Conservation (phyloP, 352 stramenopile species). For the Pythium brassicae region DNA sequence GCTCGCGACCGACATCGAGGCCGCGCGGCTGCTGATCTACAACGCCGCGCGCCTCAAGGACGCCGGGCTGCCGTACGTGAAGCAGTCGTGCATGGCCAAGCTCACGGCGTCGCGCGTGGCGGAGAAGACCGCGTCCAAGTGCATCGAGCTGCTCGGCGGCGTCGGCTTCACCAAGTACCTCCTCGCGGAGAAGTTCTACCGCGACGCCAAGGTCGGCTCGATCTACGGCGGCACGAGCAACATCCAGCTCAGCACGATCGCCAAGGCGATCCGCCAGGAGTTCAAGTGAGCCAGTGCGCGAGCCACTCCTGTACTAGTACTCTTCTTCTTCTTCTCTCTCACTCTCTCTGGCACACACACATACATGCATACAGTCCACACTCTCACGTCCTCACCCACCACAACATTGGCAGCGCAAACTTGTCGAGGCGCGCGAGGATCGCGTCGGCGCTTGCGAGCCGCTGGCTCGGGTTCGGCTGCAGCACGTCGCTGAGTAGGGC, state of each 20-base stretch:
- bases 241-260: slow-evolving; percentile 95
- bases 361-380: no score
- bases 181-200: slow-evolving; percentile 95
- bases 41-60: slow-evolving; percentile 95
- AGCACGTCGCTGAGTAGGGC: slow-evolving; percentile 27
- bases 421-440: not conserved
- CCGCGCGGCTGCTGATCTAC: slow-evolving; percentile 90
- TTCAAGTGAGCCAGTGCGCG: slow-evolving; percentile 26
- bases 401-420: no score
- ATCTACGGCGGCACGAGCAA: slow-evolving; percentile 98
- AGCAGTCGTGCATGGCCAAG: slow-evolving; percentile 97
- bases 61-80: slow-evolving; percentile 92
- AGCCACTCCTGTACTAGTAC: no score
- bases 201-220: slow-evolving; percentile 95
- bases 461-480: slow-evolving; percentile 5
- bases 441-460: not conserved
- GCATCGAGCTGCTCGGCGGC: slow-evolving; percentile 94
- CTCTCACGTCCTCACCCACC: no score
- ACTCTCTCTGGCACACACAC: no score
- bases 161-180: slow-evolving; percentile 95
- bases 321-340: no score
- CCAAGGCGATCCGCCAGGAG: slow-evolving; percentile 77
- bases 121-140: slow-evolving; percentile 94
- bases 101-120: slow-evolving; percentile 93
- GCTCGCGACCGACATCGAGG: slow-evolving; percentile 93